These are phyloP conservation scores for Saccharomycopsis vini DNA, from an alignment of 805 yeast genomes.

Conservation along the genomic window DNA sequence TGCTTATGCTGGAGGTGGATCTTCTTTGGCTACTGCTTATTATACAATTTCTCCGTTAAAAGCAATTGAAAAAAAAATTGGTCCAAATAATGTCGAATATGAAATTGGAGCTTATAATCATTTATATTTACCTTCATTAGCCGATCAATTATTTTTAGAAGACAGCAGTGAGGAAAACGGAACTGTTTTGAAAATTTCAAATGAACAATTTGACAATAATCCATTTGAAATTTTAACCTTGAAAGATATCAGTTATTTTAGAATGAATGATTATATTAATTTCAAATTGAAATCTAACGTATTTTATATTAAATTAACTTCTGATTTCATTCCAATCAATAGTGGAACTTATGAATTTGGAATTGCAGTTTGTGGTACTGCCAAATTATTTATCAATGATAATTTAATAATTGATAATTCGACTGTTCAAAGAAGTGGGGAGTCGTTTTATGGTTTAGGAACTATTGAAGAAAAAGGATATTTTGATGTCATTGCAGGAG, in stretches of 20 bases:
- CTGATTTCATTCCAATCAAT: conserved; percentile 27
- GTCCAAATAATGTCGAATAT: conserved; percentile 26
- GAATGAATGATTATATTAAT: conserved; percentile 24
- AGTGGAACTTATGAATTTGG: conserved; percentile 29
- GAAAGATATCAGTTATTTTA: conserved; percentile 17
- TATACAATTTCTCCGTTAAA: conserved; percentile 51
- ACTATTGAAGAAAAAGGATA: conserved; percentile 29
- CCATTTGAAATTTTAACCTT: too few species aligned
- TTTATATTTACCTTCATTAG: conserved; percentile 29
- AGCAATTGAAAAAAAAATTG: conserved; percentile 41
- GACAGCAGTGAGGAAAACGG: too few species aligned
- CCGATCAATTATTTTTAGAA: conserved; percentile 20
- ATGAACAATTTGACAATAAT: too few species aligned
- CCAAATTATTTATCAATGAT: conserved; percentile 31
- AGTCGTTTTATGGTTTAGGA: conserved; percentile 30
- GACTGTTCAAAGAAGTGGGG: conserved; percentile 29
- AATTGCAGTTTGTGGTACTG: conserved; percentile 30
- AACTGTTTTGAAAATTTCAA: too few species aligned
- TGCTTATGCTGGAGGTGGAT: conserved; percentile 60
- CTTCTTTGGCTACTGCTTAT: conserved; percentile 49
- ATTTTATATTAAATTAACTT: conserved; percentile 28
- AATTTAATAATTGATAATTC: conserved; percentile 32
- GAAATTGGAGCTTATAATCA: conserved; percentile 32
- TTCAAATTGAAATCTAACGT: conserved; percentile 6
- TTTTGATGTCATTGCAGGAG: conserved; percentile 25